A percentile compares a stretch with the other conserved stretches of the same genome.
These are phyloP conservation scores for Sphenostylis stenocarpa DNA, from an alignment of 306 rosid genomes.

Conservation along the genomic window DNA sequence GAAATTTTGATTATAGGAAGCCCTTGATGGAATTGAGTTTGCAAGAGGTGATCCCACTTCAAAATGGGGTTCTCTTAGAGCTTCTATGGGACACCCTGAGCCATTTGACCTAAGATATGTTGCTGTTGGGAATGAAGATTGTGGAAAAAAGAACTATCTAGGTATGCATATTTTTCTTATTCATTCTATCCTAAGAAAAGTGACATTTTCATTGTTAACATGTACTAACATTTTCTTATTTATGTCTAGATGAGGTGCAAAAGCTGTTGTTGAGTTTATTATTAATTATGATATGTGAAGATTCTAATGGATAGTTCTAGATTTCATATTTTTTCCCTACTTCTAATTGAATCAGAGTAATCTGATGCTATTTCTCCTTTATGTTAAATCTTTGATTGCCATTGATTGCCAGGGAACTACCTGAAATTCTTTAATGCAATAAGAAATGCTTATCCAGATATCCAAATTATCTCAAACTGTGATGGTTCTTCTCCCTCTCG, in stretches of 20 bases:
- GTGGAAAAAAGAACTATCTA: conserved; percentile 73
- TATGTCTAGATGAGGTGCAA: background rate
- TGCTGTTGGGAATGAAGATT: conserved; percentile 95
- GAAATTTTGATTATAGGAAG: conserved; percentile 61
- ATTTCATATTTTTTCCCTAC: background rate
- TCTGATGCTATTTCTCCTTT: conserved; percentile 20
- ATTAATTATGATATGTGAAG: background rate
- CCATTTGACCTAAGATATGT: conserved; percentile 87
- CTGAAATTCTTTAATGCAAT: conserved; percentile 67
- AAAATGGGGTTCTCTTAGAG: conserved; percentile 88
- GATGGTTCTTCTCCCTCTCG: conserved; percentile 72
- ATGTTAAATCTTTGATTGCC: conserved; percentile 30
- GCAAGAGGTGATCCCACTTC: conserved; percentile 80
- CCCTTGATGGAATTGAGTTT: conserved; percentile 92
- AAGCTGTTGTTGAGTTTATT: conserved; percentile 1
- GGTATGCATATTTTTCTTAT: conserved; percentile 45
- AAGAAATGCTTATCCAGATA: conserved; percentile 75
- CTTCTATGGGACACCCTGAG: conserved; percentile 81
- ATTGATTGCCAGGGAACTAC: conserved; percentile 79
- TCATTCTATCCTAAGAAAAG: background rate
- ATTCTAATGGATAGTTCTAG: conserved; percentile 5
- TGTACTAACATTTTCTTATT: conserved; percentile 1
- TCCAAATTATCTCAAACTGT: conserved; percentile 82
- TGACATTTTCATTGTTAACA: conserved; percentile 1
- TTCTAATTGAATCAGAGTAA: background rate